Evolutionary conservation across 2,329 filamentous ascomycete genomes (phyloP).

Genomic region (Xylariales sp.): DNA sequence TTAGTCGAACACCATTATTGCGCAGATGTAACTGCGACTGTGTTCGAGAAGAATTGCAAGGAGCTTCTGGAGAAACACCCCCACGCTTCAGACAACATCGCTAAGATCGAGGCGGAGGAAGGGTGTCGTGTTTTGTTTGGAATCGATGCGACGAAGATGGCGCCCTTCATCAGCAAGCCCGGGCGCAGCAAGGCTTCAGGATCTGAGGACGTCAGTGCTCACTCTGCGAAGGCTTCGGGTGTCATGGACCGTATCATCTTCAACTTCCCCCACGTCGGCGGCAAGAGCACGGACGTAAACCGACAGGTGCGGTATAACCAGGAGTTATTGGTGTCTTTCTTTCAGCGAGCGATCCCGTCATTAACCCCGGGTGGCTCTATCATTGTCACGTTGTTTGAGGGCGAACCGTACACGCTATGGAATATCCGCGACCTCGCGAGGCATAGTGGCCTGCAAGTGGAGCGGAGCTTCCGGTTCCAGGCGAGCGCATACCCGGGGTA

Average conservation of each 20-base stretch:
- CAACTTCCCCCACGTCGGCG: slow-evolving; percentile 97
- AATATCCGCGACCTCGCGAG: slow-evolving; percentile 89
- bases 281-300: slow-evolving; percentile 91
- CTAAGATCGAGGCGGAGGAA: slow-evolving; percentile 60
- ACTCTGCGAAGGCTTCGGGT: slow-evolving; percentile 33
- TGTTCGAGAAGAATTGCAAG: slow-evolving; percentile 67
- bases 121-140: slow-evolving; percentile 64
- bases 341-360: slow-evolving; percentile 63
- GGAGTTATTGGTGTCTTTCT: slow-evolving; percentile 77
- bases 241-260: slow-evolving; percentile 85
- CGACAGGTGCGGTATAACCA: slow-evolving; percentile 94
- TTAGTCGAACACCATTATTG: slow-evolving; percentile 75
- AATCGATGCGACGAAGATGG: slow-evolving; percentile 76
- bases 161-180: slow-evolving; percentile 58
- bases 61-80: slow-evolving; percentile 80
- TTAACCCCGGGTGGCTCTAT: slow-evolving; percentile 71
- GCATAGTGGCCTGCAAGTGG: slow-evolving; percentile 77
- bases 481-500: slow-evolving; percentile 78
- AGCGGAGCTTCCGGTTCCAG: slow-evolving; percentile 77
- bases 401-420: slow-evolving; percentile 95
- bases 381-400: slow-evolving; percentile 90
- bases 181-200: slow-evolving; percentile 15
- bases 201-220: slow-evolving; percentile 1
- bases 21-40: slow-evolving; percentile 75
- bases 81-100: slow-evolving; percentile 70